A percentile compares a stretch with the other conserved stretches of the same genome.
Evolutionary conservation across 305 asterid species (phyloP).

Genomic region (Fraxinus sp.): DNA sequence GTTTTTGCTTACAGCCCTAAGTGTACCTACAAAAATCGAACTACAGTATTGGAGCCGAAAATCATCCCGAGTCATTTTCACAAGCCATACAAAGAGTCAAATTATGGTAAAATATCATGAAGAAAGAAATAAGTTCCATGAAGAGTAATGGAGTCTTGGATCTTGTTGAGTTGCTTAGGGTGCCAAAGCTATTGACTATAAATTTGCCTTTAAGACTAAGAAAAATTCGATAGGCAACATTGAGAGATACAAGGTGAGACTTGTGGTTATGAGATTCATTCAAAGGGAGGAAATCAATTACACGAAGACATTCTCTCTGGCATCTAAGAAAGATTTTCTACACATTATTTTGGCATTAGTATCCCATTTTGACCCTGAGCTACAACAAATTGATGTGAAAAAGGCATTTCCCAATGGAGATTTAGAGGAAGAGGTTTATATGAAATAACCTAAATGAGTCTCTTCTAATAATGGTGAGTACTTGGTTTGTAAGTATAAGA

Average conservation of each 20-base stretch:
- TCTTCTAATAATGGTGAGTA: background rate
- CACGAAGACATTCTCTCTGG: background rate
- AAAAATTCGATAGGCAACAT: background rate
- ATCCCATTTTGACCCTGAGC: background rate
- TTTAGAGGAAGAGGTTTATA: background rate
- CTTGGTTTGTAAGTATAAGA: background rate
- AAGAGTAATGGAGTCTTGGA: too few relatives aligned
- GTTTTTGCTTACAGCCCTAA: too few relatives aligned
- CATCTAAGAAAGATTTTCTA: background rate
- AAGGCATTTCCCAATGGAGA: too few relatives aligned
- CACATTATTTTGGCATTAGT: background rate
- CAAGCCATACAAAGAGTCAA: too few relatives aligned
- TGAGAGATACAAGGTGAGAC: background rate
- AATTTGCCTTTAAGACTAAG: background rate
- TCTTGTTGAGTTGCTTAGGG: background rate
- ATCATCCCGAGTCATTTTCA: too few relatives aligned
- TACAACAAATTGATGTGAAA: background rate
- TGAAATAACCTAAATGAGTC: background rate
- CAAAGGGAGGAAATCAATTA: background rate
- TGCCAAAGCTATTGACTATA: background rate
- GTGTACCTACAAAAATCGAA: too few relatives aligned
- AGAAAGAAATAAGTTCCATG: too few relatives aligned
- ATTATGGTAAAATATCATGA: too few relatives aligned
- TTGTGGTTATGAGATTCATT: background rate
- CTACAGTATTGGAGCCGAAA: too few relatives aligned